Conservation (phyloP, 176 grass and related monocot genomes). For the Poa annua region DNA sequence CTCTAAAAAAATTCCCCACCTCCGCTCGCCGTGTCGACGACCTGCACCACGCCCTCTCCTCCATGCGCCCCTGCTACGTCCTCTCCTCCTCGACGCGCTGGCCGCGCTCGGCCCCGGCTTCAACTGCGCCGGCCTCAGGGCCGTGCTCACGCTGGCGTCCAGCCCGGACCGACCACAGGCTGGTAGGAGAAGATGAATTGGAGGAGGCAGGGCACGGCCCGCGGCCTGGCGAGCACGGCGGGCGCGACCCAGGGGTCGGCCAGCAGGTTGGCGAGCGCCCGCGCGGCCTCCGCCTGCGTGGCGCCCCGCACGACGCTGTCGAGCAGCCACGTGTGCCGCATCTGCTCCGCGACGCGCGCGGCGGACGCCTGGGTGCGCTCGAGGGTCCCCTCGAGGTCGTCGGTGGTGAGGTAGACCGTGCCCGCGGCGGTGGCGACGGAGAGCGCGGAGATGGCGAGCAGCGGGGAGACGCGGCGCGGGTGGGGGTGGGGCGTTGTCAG, state of each 20-base stretch:
- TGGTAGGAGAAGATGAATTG: conserved; percentile 95
- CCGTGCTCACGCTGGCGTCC: too few relatives aligned
- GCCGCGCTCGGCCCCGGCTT: too few relatives aligned
- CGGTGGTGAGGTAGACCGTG: conserved; percentile 44
- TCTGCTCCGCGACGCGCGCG: conserved; percentile 64
- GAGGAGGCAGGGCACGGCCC: conserved; percentile 77
- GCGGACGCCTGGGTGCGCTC: conserved; percentile 68
- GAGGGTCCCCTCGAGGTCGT: conserved; percentile 73
- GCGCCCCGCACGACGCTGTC: conserved; percentile 71
- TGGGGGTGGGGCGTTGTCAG: conserved; percentile 45
- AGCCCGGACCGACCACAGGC: too few relatives aligned
- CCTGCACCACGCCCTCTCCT: too few relatives aligned
- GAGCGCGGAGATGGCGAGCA: conserved; percentile 52
- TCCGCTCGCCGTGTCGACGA: too few relatives aligned
- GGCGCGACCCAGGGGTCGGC: conserved; percentile 66
- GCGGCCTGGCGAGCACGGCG: conserved; percentile 64
- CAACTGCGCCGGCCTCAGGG: too few relatives aligned
- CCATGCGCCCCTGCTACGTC: too few relatives aligned
- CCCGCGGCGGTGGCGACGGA: conserved; percentile 45
- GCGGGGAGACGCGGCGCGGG: conserved; percentile 46
- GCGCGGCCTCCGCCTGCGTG: conserved; percentile 79
- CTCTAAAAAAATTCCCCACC: too few relatives aligned
- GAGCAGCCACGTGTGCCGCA: conserved; percentile 83
- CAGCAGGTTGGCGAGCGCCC: conserved; percentile 82
- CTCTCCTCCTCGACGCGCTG: too few relatives aligned